Conservation (phyloP, 352 stramenopile species). For the Saprolegnia diclina region DNA sequence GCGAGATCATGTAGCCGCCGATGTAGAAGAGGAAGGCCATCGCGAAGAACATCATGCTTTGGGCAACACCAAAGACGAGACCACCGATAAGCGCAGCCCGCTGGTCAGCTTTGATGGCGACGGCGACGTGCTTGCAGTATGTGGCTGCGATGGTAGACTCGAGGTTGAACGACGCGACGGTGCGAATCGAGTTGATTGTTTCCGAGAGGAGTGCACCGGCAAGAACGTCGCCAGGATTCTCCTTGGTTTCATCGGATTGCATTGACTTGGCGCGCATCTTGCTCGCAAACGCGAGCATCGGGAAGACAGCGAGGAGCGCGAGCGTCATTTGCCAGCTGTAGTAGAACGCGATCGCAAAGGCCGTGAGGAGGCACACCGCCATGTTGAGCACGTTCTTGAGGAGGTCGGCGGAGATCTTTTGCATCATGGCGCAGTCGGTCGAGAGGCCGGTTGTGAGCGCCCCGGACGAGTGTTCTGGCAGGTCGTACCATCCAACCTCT, state of each 20-base stretch:
- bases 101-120: conserved; percentile 35
- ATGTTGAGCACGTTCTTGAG: conserved; percentile 55
- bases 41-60: conserved; percentile 43
- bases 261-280: conserved; percentile 40
- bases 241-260: conserved; percentile 36
- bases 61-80: conserved; percentile 40
- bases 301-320: conserved; percentile 47
- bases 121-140: conserved; percentile 33
- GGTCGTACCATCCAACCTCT: conserved; percentile 80
- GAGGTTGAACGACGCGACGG: conserved; percentile 45
- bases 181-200: conserved; percentile 49
- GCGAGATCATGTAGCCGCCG: conserved; percentile 40
- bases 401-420: conserved; percentile 63
- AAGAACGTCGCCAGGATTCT: conserved; percentile 38
- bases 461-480: conserved; percentile 60
- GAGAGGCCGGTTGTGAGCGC: conserved; percentile 57
- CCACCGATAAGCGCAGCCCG: conserved; percentile 37
- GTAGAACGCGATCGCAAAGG: conserved; percentile 35
- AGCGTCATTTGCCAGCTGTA: conserved; percentile 48
- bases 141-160: conserved; percentile 31
- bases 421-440: conserved; percentile 66
- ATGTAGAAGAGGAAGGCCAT: conserved; percentile 56
- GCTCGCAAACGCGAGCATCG: conserved; percentile 38
- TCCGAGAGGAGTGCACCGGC: conserved; percentile 41
- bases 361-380: conserved; percentile 31